phyloP scores from a whole-genome alignment of 225 moss, liverwort and hornwort genomes.

The Bryum argenteum region DNA sequence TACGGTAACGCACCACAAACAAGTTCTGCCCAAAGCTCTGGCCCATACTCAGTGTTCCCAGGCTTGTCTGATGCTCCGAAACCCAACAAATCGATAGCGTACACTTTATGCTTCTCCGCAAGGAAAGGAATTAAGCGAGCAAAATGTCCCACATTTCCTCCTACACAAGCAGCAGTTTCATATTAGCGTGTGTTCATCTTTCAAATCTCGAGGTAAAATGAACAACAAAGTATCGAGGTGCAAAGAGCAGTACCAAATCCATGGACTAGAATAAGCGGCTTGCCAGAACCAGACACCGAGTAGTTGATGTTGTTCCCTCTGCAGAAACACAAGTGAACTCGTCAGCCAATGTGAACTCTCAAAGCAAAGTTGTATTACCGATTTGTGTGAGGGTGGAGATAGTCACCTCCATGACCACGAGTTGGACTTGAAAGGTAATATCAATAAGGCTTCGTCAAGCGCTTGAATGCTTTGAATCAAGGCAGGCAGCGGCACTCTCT shows the following conservation, averaged over 20 bases:
- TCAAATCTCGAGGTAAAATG: background rate
- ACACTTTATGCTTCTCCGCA: slow-evolving; percentile 83
- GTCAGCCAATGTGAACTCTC: slow-evolving; percentile 17
- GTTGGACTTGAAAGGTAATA: slow-evolving; percentile 79
- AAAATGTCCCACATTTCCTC: slow-evolving; percentile 95
- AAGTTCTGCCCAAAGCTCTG: slow-evolving; percentile 94
- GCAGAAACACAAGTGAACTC: slow-evolving; percentile 25
- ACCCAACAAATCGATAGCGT: slow-evolving; percentile 93
- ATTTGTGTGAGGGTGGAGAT: background rate
- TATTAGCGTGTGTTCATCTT: background rate
- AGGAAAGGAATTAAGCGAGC: slow-evolving; percentile 81
- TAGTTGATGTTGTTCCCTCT: slow-evolving; percentile 90
- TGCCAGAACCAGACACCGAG: slow-evolving; percentile 87
- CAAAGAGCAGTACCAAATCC: slow-evolving; percentile 73
- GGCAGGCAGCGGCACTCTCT: slow-evolving; percentile 66
- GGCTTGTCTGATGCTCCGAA: slow-evolving; percentile 98
- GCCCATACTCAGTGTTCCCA: slow-evolving; percentile 76
- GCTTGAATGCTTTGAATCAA: slow-evolving; percentile 75
- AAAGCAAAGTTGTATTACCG: no score
- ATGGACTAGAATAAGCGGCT: slow-evolving; percentile 89
- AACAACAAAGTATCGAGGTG: background rate
- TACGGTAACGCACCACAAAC: slow-evolving; percentile 60
- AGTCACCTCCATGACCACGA: slow-evolving; percentile 84
- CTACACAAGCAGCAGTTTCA: slow-evolving; percentile 35
- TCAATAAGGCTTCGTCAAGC: slow-evolving; percentile 66